These are phyloP conservation scores for Lachnellula hyalina DNA, from an alignment of 2,329 filamentous ascomycete genomes.

Conservation along the genomic window DNA sequence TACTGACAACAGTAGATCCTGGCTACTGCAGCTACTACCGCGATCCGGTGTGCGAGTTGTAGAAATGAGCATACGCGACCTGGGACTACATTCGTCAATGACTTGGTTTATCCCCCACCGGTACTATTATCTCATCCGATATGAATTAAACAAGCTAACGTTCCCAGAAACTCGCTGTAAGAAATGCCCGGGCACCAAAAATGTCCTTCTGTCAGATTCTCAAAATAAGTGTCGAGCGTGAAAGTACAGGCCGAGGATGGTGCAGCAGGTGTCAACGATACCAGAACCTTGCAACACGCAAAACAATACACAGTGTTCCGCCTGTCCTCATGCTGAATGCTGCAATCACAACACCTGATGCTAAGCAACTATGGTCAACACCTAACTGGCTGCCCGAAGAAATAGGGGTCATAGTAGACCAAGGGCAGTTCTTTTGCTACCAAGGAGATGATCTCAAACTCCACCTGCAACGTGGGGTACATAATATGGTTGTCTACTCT, in stretches of 20 bases:
- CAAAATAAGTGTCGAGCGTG: constrained; percentile 87
- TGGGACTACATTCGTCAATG: constrained; percentile 75
- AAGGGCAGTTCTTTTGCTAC: constrained; percentile 90
- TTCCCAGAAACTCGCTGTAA: constrained; percentile 40
- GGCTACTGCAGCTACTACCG: constrained; percentile 64
- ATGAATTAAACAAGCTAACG: constrained; percentile 10
- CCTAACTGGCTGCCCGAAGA: constrained; percentile 91
- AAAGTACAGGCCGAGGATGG: constrained; percentile 87
- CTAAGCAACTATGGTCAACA: constrained; percentile 78
- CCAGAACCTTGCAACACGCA: constrained; percentile 78
- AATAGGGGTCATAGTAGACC: constrained; percentile 84
- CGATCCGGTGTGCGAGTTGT: constrained; percentile 82
- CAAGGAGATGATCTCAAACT: constrained; percentile 84
- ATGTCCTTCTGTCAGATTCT: constrained; percentile 82
- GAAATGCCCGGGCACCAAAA: constrained; percentile 47
- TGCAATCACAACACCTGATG: constrained; percentile 64
- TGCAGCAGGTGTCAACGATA: constrained; percentile 88
- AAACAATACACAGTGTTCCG: constrained; percentile 76
- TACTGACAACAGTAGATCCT: constrained; percentile 43
- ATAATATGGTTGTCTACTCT: constrained; percentile 84
- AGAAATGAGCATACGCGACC: constrained; percentile 78
- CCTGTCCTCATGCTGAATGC: constrained; percentile 87
- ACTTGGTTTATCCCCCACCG: constrained; percentile 69
- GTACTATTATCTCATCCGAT: constrained; percentile 13
- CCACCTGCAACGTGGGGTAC: constrained; percentile 72